Evolutionary conservation across 2,329 filamentous ascomycete species (phyloP), one percentile per base, ranked within the genome.

Genomic region (Botryotinia globosa): DNA sequence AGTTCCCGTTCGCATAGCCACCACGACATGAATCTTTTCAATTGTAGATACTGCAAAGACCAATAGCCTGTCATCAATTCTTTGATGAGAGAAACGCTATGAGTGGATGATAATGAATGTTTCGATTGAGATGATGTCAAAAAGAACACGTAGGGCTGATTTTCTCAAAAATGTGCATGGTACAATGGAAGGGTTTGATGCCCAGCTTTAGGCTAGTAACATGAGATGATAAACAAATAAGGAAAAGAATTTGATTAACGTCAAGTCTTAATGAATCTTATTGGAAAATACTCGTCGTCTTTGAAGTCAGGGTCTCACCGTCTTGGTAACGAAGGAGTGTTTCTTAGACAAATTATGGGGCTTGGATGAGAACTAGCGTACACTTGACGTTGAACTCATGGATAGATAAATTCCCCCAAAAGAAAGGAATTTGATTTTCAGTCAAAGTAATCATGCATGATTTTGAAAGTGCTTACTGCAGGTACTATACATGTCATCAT

Each of bases 401-500:
- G 14, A 25, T n/a, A 63, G 14, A 16, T 4, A 37, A 10, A 20
- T 54, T 42, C 16, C 16, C 9, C 1, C 20, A 29, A 67, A 39
- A 20, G 14, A 22, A 63, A 18, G 37, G 39, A 63, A 63, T 42
- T 7, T n/a, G 6, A 56, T 56, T 29, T 7, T 18, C 51, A 48
- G 22, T 9, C 64, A 39, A 25, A n/a, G 32, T 37, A 29, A 9
- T 45, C 14, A 45, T 37, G 44, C 22, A 37, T 37, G 4, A 37
- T 18, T 25, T 63, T 54, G 4, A 25, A 45, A 69, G 54, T 69
- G 67, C 67, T 69, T 34, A 69, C 29, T 69, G 39, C 67, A 69
- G n/a, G 22, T 61, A 61, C 20, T 69, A 29, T 18, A 62, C 29
- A 62, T 32, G 54, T 69, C 29, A 45, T 45, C 29, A 69, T 69